Evolutionary conservation across 208 protist genomes (phyloP).

Genomic region (Trypanosoma theileri): DNA sequence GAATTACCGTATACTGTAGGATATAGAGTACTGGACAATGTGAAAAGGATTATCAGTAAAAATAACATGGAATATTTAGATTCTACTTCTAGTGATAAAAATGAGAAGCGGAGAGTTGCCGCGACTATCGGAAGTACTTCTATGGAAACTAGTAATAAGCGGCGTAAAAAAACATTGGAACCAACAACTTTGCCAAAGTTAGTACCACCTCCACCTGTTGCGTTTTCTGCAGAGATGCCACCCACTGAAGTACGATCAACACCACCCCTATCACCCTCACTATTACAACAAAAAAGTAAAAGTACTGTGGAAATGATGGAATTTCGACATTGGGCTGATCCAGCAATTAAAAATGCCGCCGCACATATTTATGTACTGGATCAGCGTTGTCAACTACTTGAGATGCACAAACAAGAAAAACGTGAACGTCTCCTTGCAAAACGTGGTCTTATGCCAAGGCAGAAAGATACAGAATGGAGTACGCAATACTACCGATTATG

Average conservation of each 20-base stretch:
- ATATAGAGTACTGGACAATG: conserved; percentile 34
- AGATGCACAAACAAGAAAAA: conserved; percentile 18
- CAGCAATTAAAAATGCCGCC: conserved; percentile 29
- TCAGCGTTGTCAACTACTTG: conserved; percentile 28
- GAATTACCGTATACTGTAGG: conserved; percentile 82
- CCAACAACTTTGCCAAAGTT: not conserved
- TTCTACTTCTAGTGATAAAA: not conserved
- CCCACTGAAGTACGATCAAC: not conserved
- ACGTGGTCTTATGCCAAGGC: conserved; percentile 9
- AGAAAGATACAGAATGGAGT: no score
- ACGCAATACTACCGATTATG: conserved; percentile 1
- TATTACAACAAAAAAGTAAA: no score
- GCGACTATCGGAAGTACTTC: no score
- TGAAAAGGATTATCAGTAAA: conserved; percentile 4
- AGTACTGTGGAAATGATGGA: conserved; percentile 3
- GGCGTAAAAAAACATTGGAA: no score
- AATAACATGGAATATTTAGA: not conserved
- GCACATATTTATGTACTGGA: conserved; percentile 29
- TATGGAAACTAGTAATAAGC: no score
- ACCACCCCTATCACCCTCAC: not conserved
- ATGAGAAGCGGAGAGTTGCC: not conserved
- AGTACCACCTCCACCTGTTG: not conserved
- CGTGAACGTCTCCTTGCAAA: conserved; percentile 8
- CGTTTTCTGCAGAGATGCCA: not conserved
- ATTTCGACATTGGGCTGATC: conserved; percentile 32